A percentile compares a stretch with the other conserved stretches of the same genome.
phyloP scores from a whole-genome alignment of 495 filamentous ascomycete species.

The Aspergillus panamensis region DNA sequence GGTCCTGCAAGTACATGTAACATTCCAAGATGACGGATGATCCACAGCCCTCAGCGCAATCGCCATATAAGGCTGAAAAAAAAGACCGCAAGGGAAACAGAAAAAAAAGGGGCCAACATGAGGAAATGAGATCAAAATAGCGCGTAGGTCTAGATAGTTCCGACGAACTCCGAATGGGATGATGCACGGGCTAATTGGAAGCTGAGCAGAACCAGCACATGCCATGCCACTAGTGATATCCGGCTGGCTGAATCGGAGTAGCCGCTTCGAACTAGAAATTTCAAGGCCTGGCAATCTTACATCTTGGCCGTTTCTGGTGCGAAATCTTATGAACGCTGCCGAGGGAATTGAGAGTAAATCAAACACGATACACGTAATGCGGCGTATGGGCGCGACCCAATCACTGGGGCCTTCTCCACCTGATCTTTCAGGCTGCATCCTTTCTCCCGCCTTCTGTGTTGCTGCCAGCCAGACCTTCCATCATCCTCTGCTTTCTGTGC shows the following conservation, averaged over 20 bases:
- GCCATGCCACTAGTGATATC: constrained; percentile 9
- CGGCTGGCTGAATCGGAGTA: constrained; percentile 18
- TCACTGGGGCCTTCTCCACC: constrained; percentile 16
- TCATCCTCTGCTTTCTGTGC: constrained; percentile 15
- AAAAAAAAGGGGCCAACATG: background rate
- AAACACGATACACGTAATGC: constrained; percentile 5
- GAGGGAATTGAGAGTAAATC: background rate
- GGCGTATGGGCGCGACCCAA: constrained; percentile 8
- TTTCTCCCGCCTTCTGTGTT: constrained; percentile 19
- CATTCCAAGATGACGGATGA: background rate
- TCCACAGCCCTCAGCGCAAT: background rate
- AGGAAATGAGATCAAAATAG: background rate
- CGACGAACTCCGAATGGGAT: background rate
- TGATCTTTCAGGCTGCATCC: constrained; percentile 24
- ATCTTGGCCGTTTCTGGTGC: too few species aligned
- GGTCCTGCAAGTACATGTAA: constrained; percentile 4
- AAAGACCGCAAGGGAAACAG: background rate
- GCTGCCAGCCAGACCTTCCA: constrained; percentile 4
- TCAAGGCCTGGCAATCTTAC: background rate
- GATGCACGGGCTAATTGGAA: constrained; percentile 3
- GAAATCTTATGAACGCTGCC: background rate
- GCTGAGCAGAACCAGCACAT: background rate
- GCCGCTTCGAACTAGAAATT: constrained; percentile 2
- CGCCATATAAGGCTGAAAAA: constrained; percentile 5
- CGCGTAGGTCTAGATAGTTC: background rate